Percentiles rank a stretch among this genome's conserved stretches.
Evolutionary conservation across 2,329 filamentous ascomycete species (phyloP).

Genomic region (Colletotrichum coccodes): DNA sequence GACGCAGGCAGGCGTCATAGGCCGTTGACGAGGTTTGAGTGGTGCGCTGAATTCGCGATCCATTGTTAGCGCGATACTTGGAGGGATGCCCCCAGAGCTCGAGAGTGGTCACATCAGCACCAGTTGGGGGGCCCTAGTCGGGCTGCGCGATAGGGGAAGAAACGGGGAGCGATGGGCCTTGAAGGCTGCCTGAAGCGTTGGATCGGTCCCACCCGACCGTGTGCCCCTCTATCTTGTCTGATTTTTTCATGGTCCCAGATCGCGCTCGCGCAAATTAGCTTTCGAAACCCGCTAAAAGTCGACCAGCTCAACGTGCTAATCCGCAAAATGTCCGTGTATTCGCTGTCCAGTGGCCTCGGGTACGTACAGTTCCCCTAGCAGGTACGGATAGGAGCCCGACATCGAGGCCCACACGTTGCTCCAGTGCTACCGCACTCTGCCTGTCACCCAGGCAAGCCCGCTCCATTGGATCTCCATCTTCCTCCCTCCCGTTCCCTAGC

Average conservation of each 20-base stretch:
- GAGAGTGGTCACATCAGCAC: constrained; percentile 1
- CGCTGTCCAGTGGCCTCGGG: not conserved
- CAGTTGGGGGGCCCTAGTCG: constrained; percentile 6
- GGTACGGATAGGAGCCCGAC: not conserved
- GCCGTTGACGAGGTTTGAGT: constrained; percentile 16
- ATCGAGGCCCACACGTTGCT: constrained; percentile 18
- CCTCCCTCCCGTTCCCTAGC: not conserved
- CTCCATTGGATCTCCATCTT: constrained; percentile 9
- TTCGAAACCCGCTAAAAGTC: constrained; percentile 14
- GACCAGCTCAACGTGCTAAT: not conserved
- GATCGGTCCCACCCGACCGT: not conserved
- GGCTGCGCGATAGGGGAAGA: not conserved
- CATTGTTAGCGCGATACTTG: constrained; percentile 24
- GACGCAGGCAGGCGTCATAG: constrained; percentile 32
- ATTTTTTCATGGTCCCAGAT: not conserved
- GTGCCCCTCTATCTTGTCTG: constrained; percentile 21
- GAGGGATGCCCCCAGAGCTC: constrained; percentile 6
- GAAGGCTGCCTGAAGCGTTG: not conserved
- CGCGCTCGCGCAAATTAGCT: constrained; percentile 12
- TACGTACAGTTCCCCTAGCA: not conserved
- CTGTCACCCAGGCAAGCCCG: constrained; percentile 25
- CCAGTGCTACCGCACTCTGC: constrained; percentile 22
- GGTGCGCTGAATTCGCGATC: constrained; percentile 15
- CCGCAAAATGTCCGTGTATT: not conserved
- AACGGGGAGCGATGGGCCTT: not conserved